Evolutionary conservation across 2,329 filamentous ascomycete genomes (phyloP), one percentile per base, ranked within the genome.

Genomic region (Arthrobotrys pseudoclavata): DNA sequence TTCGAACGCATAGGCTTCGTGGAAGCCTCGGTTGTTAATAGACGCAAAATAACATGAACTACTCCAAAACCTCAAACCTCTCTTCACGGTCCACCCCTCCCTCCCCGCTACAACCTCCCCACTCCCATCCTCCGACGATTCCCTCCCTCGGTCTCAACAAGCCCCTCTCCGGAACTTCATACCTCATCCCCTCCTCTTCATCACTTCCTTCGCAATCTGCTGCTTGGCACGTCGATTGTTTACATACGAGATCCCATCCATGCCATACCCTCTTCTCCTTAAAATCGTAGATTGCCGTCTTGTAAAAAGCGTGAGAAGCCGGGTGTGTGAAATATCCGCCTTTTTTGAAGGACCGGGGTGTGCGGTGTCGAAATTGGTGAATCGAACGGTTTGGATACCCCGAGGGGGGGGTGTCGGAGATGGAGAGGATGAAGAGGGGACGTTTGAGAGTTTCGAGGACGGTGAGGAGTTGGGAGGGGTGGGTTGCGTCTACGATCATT

Each of bases 401-500:
- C 1, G 55, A 20, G 2, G 18, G 31, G 12, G 55, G 42, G 10
- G 6, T n/a, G 20, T 60, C 55, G 1, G 34, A 42, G 40, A 60
- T 84, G 79, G 85, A 85, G 7, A 83, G 81, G 57, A 85, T 62
- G 80, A 84, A 85, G 4, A 82, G n/a, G 0, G 72, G 72, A n/a
- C 45, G 55, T 34, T 29, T 61, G 26, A 53, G 34, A 12, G 37
- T 50, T 9, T 66, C 37, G 6, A 76, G 42, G 12, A 66, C 15
- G 20, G 26, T 26, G 48, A 76, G 66, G 45, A 76, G 60, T 7
- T 69, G 63, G 22, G 63, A 48, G 15, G 50, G 45, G 24, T 26
- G 6, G 15, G 64, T 26, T n/a, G 34, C 45, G 52, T 76, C 72
- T 5, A 45, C 45, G n/a, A 69, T 60, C 66, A 69, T 60, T 60